These are phyloP conservation scores for Yamagishiella unicocca DNA, from an alignment of 139 green algal species.

Conservation along the genomic window DNA sequence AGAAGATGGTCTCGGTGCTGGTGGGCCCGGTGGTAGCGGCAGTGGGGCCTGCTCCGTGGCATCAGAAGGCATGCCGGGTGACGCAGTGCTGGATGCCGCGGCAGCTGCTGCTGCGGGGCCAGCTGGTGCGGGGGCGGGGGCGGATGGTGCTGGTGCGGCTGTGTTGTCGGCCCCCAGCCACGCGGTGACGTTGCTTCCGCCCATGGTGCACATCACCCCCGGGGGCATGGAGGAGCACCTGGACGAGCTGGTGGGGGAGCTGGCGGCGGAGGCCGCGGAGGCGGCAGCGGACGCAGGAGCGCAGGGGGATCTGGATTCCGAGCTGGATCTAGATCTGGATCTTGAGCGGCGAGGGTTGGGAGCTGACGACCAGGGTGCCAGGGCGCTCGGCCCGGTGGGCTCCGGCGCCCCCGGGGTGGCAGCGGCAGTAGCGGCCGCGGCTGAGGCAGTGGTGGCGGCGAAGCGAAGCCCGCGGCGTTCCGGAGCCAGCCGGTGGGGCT, in stretches of 20 bases:
- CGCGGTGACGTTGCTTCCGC: slow-evolving; percentile 20
- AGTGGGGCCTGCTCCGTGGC: no score
- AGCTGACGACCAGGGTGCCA: neutral
- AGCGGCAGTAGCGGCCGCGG: neutral
- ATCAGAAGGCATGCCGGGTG: no score
- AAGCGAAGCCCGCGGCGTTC: no score
- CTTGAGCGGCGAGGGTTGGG: neutral
- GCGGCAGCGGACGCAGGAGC: neutral
- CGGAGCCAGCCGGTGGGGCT: no score
- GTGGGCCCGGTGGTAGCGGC: no score
- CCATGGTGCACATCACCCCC: slow-evolving; percentile 26
- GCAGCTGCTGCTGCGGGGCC: neutral
- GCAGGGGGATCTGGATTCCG: neutral
- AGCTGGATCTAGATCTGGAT: neutral
- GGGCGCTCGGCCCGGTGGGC: neutral
- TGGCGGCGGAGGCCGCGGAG: slow-evolving; percentile 36
- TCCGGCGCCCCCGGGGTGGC: neutral
- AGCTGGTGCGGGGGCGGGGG: neutral
- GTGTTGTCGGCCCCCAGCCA: neutral
- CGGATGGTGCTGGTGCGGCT: neutral
- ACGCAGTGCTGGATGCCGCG: neutral
- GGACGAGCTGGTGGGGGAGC: slow-evolving; percentile 36
- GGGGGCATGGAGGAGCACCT: slow-evolving; percentile 42
- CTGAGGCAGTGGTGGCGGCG: neutral
- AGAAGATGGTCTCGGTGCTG: no score